Conservation (phyloP, 73 alveolate species). For the Blepharisma japonicum region DNA sequence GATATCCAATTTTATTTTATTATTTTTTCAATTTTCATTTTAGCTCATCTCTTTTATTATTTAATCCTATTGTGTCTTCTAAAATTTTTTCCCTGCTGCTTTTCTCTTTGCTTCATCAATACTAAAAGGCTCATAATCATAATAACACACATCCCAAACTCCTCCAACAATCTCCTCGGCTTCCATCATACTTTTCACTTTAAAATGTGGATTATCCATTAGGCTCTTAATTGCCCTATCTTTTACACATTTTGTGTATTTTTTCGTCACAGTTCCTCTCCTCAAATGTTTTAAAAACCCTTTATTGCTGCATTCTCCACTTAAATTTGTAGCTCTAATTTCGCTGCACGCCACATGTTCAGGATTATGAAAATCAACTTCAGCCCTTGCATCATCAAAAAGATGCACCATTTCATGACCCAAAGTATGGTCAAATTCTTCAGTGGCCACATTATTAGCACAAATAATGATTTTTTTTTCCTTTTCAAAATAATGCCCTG, state of each 20-base stretch:
- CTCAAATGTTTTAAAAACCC: not conserved
- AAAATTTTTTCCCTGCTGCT: no score
- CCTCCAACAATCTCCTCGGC: no score
- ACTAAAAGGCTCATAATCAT: conserved; percentile 16
- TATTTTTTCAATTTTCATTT: no score
- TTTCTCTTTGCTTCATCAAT: not conserved
- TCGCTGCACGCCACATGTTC: conserved; percentile 20
- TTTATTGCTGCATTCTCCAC: conserved; percentile 6
- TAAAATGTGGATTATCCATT: no score
- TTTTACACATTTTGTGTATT: not conserved
- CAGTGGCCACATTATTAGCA: not conserved
- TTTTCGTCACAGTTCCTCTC: not conserved
- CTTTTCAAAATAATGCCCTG: conserved; percentile 9
- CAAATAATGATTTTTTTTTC: conserved; percentile 19
- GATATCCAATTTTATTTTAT: no score
- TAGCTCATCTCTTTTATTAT: no score
- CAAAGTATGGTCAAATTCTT: not conserved
- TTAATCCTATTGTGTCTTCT: no score
- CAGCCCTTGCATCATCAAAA: conserved; percentile 31
- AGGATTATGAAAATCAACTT: not conserved
- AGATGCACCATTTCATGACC: conserved; percentile 13
- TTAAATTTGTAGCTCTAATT: conserved; percentile 14
- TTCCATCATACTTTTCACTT: no score
- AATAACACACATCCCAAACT: not conserved
- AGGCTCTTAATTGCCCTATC: not conserved